Percentiles rank a stretch among this genome's conserved stretches.
Evolutionary conservation across 2,329 filamentous ascomycete species (phyloP).

Genomic region (Microcera coccophila): DNA sequence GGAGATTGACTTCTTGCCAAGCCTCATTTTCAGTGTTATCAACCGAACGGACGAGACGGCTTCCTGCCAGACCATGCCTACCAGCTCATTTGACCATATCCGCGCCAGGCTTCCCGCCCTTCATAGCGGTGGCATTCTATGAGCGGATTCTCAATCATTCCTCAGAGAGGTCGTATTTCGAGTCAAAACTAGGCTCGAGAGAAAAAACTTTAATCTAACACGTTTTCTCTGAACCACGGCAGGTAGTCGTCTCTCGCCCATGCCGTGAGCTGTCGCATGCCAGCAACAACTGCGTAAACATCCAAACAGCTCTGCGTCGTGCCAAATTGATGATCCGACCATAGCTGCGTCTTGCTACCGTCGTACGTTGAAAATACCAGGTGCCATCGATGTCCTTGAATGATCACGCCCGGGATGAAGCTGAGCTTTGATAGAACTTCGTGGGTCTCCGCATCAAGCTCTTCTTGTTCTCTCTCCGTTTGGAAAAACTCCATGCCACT

Average conservation of each 20-base stretch:
- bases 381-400: conserved; percentile 16
- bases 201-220: neutral
- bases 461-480: neutral
- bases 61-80: no score
- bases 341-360: conserved; percentile 10
- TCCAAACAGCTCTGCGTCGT: conserved; percentile 14
- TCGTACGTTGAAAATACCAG: conserved; percentile 20
- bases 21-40: no score
- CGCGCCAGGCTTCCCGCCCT: no score
- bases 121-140: no score
- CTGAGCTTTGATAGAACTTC: conserved; percentile 1
- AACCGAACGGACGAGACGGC: no score
- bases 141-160: no score
- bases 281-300: conserved; percentile 15
- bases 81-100: no score
- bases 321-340: conserved; percentile 16
- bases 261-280: conserved; percentile 9
- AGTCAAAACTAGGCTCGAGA: no score
- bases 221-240: conserved; percentile 12
- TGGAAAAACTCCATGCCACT: neutral
- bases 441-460: neutral
- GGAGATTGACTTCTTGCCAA: no score
- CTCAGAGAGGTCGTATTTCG: no score
- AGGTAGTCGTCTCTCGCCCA: conserved; percentile 15
- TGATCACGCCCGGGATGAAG: conserved; percentile 19